phyloP scores from a whole-genome alignment of 768 basidiomycete species.

The Naganishia vaughanmartiniae region DNA sequence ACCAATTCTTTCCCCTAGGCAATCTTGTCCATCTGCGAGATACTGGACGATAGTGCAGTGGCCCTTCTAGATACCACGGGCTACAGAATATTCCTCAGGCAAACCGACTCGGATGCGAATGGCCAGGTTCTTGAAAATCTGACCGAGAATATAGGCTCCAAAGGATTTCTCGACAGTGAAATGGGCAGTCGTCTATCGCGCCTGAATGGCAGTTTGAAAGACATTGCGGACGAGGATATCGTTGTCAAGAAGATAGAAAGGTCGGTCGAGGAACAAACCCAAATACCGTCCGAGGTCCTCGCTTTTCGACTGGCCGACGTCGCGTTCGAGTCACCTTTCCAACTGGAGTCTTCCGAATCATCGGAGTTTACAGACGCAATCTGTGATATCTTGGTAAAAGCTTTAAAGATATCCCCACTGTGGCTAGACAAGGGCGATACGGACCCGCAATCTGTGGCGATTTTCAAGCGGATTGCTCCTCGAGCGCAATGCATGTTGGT shows the following conservation, averaged over 20 bases:
- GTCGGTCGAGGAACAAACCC: not conserved
- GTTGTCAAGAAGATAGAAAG: slow-evolving; percentile 30
- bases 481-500: slow-evolving; percentile 35
- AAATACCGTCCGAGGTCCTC: not conserved
- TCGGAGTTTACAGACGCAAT: slow-evolving; percentile 12
- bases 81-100: slow-evolving; percentile 41
- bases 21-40: slow-evolving; percentile 36
- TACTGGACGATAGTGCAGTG: slow-evolving; percentile 42
- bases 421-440: slow-evolving; percentile 19
- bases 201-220: slow-evolving; percentile 39
- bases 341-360: slow-evolving; percentile 1
- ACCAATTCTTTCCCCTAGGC: slow-evolving; percentile 30
- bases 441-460: slow-evolving; percentile 32
- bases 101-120: slow-evolving; percentile 7
- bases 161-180: slow-evolving; percentile 31
- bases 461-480: slow-evolving; percentile 37
- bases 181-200: slow-evolving; percentile 22
- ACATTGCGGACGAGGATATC: slow-evolving; percentile 38
- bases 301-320: slow-evolving; percentile 22
- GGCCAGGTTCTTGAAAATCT: slow-evolving; percentile 20
- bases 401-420: not conserved
- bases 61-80: slow-evolving; percentile 42
- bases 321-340: slow-evolving; percentile 21
- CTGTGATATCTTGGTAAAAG: slow-evolving; percentile 17
- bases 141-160: slow-evolving; percentile 28